These are phyloP conservation scores for Coemansia sp. DNA, from an alignment of 192 early-diverging fungal species.

Conservation along the genomic window DNA sequence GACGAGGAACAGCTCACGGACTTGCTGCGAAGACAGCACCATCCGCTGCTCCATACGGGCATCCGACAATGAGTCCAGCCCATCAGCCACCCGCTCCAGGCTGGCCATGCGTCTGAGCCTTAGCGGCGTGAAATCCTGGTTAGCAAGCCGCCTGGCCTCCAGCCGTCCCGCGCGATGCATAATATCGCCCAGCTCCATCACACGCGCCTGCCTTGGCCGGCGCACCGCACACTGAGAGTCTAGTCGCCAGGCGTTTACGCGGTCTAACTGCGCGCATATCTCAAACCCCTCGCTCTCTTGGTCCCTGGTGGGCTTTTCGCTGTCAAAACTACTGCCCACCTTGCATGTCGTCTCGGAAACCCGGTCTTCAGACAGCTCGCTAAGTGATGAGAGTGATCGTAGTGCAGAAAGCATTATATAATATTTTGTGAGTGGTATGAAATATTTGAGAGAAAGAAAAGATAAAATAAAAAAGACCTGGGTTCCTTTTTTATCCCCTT, in stretches of 20 bases:
- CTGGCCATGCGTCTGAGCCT: conserved; percentile 24
- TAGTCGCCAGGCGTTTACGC: conserved; percentile 30
- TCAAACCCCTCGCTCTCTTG: conserved; percentile 18
- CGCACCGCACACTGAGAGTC: conserved; percentile 35
- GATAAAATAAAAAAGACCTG: not conserved
- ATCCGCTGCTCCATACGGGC: conserved; percentile 2
- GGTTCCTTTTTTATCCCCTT: conserved; percentile 1
- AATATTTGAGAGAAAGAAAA: not conserved
- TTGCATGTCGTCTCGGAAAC: not conserved
- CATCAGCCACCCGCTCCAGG: conserved; percentile 24
- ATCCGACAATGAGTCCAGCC: not conserved
- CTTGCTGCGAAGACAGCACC: conserved; percentile 4
- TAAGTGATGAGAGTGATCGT: conserved; percentile 10
- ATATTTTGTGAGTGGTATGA: not conserved
- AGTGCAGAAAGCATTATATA: conserved; percentile 8
- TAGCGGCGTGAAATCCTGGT: conserved; percentile 42
- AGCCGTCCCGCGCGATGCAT: conserved; percentile 33
- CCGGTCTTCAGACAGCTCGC: conserved; percentile 8
- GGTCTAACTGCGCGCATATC: conserved; percentile 37
- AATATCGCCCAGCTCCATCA: conserved; percentile 39
- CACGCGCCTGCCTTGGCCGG: conserved; percentile 9
- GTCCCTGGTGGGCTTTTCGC: not conserved
- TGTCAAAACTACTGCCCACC: not conserved
- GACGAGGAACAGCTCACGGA: conserved; percentile 29
- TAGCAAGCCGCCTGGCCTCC: conserved; percentile 29